Evolutionary conservation across 2,329 filamentous ascomycete genomes (phyloP), one percentile per base, ranked within the genome.

Genomic region (Talaromyces sp.): DNA sequence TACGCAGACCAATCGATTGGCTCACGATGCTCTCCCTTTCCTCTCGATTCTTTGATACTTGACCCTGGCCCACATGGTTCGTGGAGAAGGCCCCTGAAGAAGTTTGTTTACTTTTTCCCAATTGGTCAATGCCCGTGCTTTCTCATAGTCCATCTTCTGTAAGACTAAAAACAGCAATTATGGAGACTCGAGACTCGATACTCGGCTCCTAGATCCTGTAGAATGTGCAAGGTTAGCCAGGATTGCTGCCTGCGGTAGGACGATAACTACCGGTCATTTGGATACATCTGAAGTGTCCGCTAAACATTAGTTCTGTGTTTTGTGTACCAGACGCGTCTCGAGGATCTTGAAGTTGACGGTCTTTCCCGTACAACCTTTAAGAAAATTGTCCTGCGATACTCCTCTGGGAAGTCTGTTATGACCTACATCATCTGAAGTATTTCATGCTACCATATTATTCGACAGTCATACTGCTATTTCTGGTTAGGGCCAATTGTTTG

Each of bases 81-180:
- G 35, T 42, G 35, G 21, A 37, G 54, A 57, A 48, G 23, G 23
- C 28, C 21, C 18, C 18, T 25, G 37, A 14, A 42, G 31, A 12
- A 37, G 54, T 39, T 40, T 57, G 54, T 57, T 42, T 60, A 60
- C 44, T 25, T 25, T 52, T 60, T 52, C 58, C 58, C 37, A 60
- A 60, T 60, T 52, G 58, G 58, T 60, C 44, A 37, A 60, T 40
- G 58, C 48, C 44, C 44, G 58, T 60, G 57, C 57, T 60, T 33
- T 33, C 8, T 60, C 25, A 28, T 14, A 33, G 58, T 39, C 14
- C 50, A 44, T 46, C 46, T 23, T 28, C 57, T 59, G 33, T 31
- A 58, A 31, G 21, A n/a, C n/a, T n/a, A n/a, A n/a, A n/a, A 48
- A 42, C 40, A 18, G 31, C 16, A 59, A n/a, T 16, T 35, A 33